Evolutionary conservation across 2,329 filamentous ascomycete genomes (phyloP).

Genomic region (Colletotrichum sp.): DNA sequence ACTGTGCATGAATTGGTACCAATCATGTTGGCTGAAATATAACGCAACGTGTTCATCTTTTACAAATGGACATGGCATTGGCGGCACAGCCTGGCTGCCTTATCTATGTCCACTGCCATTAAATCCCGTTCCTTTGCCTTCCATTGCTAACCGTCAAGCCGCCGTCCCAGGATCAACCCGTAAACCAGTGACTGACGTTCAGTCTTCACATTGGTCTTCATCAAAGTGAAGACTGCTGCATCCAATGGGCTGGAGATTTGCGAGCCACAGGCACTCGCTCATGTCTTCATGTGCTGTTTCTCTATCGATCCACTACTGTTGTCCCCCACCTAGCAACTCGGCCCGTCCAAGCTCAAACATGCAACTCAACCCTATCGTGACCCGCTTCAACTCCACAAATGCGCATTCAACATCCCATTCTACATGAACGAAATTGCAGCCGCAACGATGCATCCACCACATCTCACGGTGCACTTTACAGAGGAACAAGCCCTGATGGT

Average conservation of each 20-base stretch:
- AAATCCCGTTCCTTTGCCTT: not conserved
- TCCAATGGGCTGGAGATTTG: not conserved
- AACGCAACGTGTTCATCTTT: not conserved
- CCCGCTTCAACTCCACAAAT: not conserved
- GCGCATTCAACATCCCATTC: not conserved
- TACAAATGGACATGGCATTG: not conserved
- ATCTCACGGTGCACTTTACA: not conserved
- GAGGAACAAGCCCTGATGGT: not conserved
- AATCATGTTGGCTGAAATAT: not conserved
- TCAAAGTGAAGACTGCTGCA: not conserved
- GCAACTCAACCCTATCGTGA: not conserved
- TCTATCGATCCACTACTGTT: not conserved
- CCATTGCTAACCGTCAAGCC: not conserved
- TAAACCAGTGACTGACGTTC: fast-evolving
- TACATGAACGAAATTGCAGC: not conserved
- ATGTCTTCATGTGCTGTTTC: not conserved
- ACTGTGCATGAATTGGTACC: not conserved
- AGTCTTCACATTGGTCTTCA: not conserved
- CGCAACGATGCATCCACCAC: not conserved
- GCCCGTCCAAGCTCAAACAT: not conserved
- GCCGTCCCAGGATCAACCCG: fast-evolving
- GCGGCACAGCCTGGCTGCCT: not conserved
- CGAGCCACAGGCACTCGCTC: not conserved
- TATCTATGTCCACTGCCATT: not conserved
- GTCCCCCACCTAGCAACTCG: not conserved